Evolutionary conservation across 1,284 basidiomycete genomes (phyloP), one percentile per base, ranked within the genome.

Genomic region (Rhodotorula mucilaginosa): DNA sequence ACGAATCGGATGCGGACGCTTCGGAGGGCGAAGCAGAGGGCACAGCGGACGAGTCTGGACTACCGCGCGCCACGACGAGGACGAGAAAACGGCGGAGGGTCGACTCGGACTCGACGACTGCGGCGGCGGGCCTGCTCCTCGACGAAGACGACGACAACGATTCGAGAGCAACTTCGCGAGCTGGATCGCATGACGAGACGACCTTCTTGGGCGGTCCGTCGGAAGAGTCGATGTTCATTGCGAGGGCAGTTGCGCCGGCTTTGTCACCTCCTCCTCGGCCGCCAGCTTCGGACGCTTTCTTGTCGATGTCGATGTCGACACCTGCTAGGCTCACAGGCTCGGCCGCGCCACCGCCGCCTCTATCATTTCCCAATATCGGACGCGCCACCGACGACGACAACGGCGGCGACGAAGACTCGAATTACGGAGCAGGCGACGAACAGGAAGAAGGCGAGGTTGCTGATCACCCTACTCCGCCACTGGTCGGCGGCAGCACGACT

Each of bases 381-480:
- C 39, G 39, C 10, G 39, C 64, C 57, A 8, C 39, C 19, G 26
- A 13, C 21, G 19, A 10, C 16, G n/a, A n/a, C 21, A 3, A n/a
- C 51, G 68, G 46, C 15, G 23, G 10, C 5, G 54, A 23, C 39
- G 63, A 56, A 19, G 62, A 64, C 39, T 44, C 39, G 39, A 44
- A 12, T 44, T 44, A 10, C 39, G 39, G 39, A 56, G 58, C 52
- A 15, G 65, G 49, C 23, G 66, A 71, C 6, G 59, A 58, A 23
- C 61, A 61, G 23, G 69, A 67, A 34, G 69, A 67, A 44, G 70
- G 66, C 61, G 66, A 68, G 61, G 16, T 68, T 39, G 66, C 59
- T 5, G n/a, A 47, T 6, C 49, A 12, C 3, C 16, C 26, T n/a
- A 34, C 49, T 29, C 7, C 8, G 12, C 34, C 51, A 3, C 3